A percentile compares a stretch with the other conserved stretches of the same genome.
These are phyloP conservation scores for Aphanomyces invadans DNA, from an alignment of 352 stramenopile species.

Conservation along the genomic window DNA sequence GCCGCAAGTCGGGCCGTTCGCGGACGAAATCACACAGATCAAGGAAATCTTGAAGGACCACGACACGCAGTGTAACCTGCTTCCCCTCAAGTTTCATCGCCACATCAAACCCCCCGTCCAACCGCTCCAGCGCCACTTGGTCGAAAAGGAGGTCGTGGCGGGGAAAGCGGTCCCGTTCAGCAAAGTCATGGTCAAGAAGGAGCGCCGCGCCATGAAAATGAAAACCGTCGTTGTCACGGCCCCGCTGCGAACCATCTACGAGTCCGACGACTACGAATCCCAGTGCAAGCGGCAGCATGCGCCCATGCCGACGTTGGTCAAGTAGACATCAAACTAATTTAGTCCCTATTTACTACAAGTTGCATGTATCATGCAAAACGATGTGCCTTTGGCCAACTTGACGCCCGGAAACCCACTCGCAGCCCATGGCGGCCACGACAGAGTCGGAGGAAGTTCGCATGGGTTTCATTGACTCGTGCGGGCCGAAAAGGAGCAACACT, in stretches of 20 bases:
- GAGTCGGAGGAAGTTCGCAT: no score
- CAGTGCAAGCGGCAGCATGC: not conserved
- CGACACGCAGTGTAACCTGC: conserved; percentile 6
- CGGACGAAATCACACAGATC: conserved; percentile 13
- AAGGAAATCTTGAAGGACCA: conserved; percentile 20
- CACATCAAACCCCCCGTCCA: conserved; percentile 18
- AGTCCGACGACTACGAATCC: not conserved
- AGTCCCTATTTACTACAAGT: no score
- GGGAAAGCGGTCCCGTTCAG: conserved; percentile 14
- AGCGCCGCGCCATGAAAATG: not conserved
- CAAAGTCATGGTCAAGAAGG: not conserved
- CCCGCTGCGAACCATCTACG: not conserved
- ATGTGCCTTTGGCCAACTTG: no score
- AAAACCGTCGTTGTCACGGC: not conserved
- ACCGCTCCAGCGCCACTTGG: not conserved
- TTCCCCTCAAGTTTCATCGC: conserved; percentile 1
- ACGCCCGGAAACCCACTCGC: no score
- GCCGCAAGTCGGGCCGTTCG: not conserved
- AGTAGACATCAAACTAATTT: no score
- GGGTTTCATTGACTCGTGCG: no score
- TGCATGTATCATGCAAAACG: no score
- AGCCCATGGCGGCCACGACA: no score
- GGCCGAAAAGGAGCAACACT: no score
- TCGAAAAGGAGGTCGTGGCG: not conserved
- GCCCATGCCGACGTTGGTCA: not conserved